A percentile compares a stretch with the other conserved stretches of the same genome.
Evolutionary conservation across 768 basidiomycete genomes (phyloP).

Genomic region (Lentinula aciculospora): DNA sequence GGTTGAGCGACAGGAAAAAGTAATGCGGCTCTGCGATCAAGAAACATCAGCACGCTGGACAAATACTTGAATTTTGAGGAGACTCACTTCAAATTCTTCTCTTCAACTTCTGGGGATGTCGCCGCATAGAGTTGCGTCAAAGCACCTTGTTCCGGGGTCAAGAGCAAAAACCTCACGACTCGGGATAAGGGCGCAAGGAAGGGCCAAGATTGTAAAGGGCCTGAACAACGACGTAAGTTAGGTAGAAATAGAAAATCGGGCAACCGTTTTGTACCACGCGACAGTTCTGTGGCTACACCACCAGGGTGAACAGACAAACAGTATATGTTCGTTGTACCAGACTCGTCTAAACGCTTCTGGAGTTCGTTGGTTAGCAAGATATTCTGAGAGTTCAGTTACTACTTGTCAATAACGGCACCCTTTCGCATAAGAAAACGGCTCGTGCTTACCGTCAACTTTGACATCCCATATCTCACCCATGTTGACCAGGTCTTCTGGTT

Average conservation of each 20-base stretch:
- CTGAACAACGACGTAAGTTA: not conserved
- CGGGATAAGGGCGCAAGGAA: not conserved
- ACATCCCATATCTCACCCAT: slow-evolving; percentile 3
- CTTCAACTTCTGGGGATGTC: slow-evolving; percentile 15
- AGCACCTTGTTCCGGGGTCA: slow-evolving; percentile 11
- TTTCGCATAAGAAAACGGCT: too few species aligned
- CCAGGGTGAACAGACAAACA: slow-evolving; percentile 9
- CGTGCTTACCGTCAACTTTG: slow-evolving; percentile 7
- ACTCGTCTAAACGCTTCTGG: slow-evolving; percentile 5
- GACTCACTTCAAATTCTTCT: slow-evolving; percentile 4
- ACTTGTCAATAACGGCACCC: too few species aligned
- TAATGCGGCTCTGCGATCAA: slow-evolving; percentile 4
- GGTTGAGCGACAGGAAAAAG: slow-evolving; percentile 4
- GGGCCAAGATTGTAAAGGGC: not conserved
- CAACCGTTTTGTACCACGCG: not conserved
- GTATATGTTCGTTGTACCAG: slow-evolving; percentile 3
- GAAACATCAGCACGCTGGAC: not conserved
- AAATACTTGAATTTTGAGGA: not conserved
- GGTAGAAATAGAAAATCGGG: too few species aligned
- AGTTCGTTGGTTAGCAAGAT: slow-evolving; percentile 10
- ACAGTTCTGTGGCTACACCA: not conserved
- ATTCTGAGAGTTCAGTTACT: not conserved
- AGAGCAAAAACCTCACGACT: not conserved
- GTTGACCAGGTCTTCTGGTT: slow-evolving; percentile 5
- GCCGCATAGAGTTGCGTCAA: slow-evolving; percentile 17